These are phyloP conservation scores for Celoporthe dispersa DNA, from an alignment of 2,329 filamentous ascomycete genomes.

Conservation along the genomic window DNA sequence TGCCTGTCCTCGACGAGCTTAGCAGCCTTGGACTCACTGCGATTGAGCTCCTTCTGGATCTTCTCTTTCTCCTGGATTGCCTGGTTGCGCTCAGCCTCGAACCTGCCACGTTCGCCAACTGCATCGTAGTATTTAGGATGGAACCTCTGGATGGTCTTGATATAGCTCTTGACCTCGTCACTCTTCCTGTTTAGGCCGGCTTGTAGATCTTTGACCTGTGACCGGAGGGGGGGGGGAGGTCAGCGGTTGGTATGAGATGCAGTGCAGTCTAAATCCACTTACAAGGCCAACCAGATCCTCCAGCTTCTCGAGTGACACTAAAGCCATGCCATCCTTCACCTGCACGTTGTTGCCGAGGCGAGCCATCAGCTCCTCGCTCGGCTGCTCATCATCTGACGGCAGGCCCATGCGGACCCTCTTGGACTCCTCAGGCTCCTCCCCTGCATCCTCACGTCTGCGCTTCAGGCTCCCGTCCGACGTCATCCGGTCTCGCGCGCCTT, in stretches of 20 bases:
- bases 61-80: slow-evolving; percentile 43
- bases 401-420: slow-evolving; percentile 40
- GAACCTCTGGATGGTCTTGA: slow-evolving; percentile 49
- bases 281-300: slow-evolving; percentile 47
- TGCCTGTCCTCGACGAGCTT: slow-evolving; percentile 46
- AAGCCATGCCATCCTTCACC: slow-evolving; percentile 27
- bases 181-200: slow-evolving; percentile 39
- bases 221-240: slow-evolving; percentile 21
- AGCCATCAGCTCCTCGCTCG: slow-evolving; percentile 40
- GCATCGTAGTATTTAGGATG: slow-evolving; percentile 54
- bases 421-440: slow-evolving; percentile 34
- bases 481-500: slow-evolving; percentile 44
- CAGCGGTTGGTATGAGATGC: slow-evolving; percentile 8
- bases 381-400: slow-evolving; percentile 26
- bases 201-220: slow-evolving; percentile 45
- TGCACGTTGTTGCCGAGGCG: slow-evolving; percentile 35
- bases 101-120: slow-evolving; percentile 53
- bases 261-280: slow-evolving; percentile 18
- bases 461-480: slow-evolving; percentile 44
- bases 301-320: slow-evolving; percentile 38
- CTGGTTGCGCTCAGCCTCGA: slow-evolving; percentile 50
- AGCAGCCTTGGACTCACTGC: slow-evolving; percentile 42
- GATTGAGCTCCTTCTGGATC: slow-evolving; percentile 43
- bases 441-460: slow-evolving; percentile 49
- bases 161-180: slow-evolving; percentile 48